phyloP scores from a whole-genome alignment of 148 eudicot genomes.

The Fagopyrum tataricum region DNA sequence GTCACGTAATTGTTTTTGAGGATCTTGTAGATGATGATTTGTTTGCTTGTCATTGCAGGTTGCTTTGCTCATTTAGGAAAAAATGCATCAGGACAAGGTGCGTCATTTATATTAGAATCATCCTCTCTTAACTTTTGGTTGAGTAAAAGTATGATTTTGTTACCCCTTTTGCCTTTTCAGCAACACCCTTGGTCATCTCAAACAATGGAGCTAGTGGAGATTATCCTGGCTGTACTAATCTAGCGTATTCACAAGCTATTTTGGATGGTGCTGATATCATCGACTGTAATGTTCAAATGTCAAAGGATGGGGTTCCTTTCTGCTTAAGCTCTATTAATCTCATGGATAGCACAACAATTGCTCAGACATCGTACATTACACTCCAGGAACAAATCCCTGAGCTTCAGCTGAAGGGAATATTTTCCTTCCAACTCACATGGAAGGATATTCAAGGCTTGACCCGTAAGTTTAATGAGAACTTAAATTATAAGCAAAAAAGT shows the following conservation, averaged over 20 bases:
- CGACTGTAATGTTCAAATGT: slow-evolving; percentile 84
- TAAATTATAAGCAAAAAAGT: neutral
- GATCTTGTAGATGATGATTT: slow-evolving; percentile 10
- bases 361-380: slow-evolving; percentile 35
- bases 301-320: slow-evolving; percentile 76
- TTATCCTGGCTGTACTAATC: slow-evolving; percentile 80
- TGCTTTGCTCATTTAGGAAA: slow-evolving; percentile 21
- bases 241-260: slow-evolving; percentile 61
- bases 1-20: neutral
- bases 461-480: slow-evolving; percentile 43
- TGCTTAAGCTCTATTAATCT: slow-evolving; percentile 75
- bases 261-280: slow-evolving; percentile 80
- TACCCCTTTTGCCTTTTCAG: slow-evolving; percentile 32
- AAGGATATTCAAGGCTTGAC: slow-evolving; percentile 51
- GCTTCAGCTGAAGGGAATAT: slow-evolving; percentile 56
- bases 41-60: slow-evolving; percentile 3
- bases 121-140: neutral
- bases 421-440: slow-evolving; percentile 70
- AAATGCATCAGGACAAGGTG: slow-evolving; percentile 16
- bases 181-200: slow-evolving; percentile 54
- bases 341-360: slow-evolving; percentile 43
- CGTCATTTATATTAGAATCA: neutral
- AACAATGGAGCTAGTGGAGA: slow-evolving; percentile 84
- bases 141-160: neutral
- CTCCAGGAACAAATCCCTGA: slow-evolving; percentile 31